Base-by-base conservation (phyloP, 331 rosid genomes). In the Malus hybrid region DNA sequence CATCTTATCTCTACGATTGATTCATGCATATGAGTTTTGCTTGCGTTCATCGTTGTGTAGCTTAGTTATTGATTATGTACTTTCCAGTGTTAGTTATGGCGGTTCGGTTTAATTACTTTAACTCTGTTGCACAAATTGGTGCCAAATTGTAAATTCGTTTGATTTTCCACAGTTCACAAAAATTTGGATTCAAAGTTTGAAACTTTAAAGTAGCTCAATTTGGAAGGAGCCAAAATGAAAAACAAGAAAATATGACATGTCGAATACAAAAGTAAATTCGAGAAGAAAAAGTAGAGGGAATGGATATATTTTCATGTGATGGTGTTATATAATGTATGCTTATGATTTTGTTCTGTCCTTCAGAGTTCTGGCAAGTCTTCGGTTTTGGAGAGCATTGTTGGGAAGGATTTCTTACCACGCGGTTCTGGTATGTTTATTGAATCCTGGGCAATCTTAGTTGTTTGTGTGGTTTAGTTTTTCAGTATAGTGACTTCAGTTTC, bases 351-450 rank as follows among this genome's bases (percentile, higher is more conserved):
- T 68, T 81, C 77, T 80, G 83, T 65, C 62, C 46, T 55, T 60
- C 92, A 93, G 98, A 93, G 97, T 39, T 93, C 98, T 7, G 98
- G 98, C 24, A 93, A 93, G 80, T 93, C 98, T 63, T 93, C 98
- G 0, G 98, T 93, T 12, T 69, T 93, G 72, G 98, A 93, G 83
- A 93, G 98, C 69, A 61, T 93, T 66, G 98, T 93, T 28, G 96
- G 97, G 76, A 93, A 93, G 91, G 98, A 93, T 75, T 93, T 93
- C 87, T 87, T 93, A 76, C 98, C 98, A 33, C 97, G 98, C 34
- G 98, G 98, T 67, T 93, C 97, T 64, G 98, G 98, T 93, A 83
- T 69, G 77, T 60, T 13, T 27, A 46, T 3, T 9, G 39, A 69
- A 11, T 12, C 71, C 71, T 46, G 12, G 22, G 6, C 18, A 44